Evolutionary conservation across 805 yeast genomes (phyloP).

Genomic region (Starmerella ratchasimensis): DNA sequence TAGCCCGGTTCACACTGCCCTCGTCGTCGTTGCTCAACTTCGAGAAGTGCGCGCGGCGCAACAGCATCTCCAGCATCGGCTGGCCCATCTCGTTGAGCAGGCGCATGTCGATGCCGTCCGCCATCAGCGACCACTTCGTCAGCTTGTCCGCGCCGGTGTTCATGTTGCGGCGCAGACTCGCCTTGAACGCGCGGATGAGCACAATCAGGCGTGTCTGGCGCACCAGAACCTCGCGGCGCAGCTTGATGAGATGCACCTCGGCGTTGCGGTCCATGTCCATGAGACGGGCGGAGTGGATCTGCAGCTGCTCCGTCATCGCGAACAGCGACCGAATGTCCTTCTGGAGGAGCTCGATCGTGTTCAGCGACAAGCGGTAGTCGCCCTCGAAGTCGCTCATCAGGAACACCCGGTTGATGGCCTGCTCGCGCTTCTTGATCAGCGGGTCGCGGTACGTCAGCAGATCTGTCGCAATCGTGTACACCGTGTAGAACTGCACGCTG

Average conservation of each 20-base stretch:
- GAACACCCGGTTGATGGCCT: constrained; percentile 49
- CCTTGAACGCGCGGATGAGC: constrained; percentile 26
- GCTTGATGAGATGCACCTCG: constrained; percentile 18
- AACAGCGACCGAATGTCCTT: constrained; percentile 32
- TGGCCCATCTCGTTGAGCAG: constrained; percentile 44
- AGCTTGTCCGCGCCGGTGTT: constrained; percentile 25
- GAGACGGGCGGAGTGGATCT: constrained; percentile 10
- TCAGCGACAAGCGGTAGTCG: constrained; percentile 38
- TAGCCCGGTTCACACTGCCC: constrained; percentile 47
- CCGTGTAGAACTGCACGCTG: constrained; percentile 55
- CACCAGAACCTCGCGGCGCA: constrained; percentile 24
- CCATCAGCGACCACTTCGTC: constrained; percentile 39
- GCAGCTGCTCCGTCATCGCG: constrained; percentile 34
- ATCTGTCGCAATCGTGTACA: constrained; percentile 49
- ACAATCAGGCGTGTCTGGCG: constrained; percentile 24
- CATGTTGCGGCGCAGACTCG: constrained; percentile 23
- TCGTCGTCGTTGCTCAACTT: constrained; percentile 54
- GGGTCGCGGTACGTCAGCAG: constrained; percentile 67
- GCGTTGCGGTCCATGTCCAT: not conserved
- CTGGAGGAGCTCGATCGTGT: constrained; percentile 38
- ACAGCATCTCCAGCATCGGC: constrained; percentile 57
- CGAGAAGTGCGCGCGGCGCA: constrained; percentile 47
- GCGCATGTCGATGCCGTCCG: constrained; percentile 61
- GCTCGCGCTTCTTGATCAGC: constrained; percentile 39
- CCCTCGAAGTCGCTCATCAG: constrained; percentile 53